These are phyloP conservation scores for Henningerozyma blattae DNA, from an alignment of 805 yeast species.

Conservation along the genomic window DNA sequence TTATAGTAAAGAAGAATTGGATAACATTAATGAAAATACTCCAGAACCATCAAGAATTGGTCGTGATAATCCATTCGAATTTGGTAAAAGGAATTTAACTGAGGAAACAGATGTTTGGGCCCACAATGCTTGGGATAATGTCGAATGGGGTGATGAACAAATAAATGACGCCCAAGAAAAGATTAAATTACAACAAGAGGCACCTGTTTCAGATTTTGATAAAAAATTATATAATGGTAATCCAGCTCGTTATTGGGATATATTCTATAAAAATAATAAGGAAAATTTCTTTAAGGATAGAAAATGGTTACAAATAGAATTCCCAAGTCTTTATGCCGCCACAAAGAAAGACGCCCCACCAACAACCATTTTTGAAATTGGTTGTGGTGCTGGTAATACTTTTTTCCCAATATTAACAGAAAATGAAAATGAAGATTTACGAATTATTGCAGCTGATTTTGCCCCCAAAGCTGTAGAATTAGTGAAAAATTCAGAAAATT, in stretches of 20 bases:
- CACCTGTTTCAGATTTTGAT: constrained; percentile 84
- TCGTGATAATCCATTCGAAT: constrained; percentile 80
- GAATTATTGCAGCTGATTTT: constrained; percentile 79
- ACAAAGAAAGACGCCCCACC: constrained; percentile 59
- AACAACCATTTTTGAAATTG: constrained; percentile 73
- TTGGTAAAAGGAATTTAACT: constrained; percentile 73
- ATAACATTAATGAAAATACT: neutral
- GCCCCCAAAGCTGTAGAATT: constrained; percentile 82
- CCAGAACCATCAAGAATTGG: constrained; percentile 37
- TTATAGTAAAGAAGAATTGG: neutral
- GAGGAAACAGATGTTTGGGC: constrained; percentile 75
- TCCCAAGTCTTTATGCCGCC: constrained; percentile 72
- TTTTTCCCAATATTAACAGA: constrained; percentile 79
- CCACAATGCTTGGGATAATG: constrained; percentile 93
- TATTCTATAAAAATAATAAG: constrained; percentile 78
- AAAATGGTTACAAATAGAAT: constrained; percentile 91
- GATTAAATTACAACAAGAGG: constrained; percentile 60
- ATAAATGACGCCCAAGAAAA: constrained; percentile 58
- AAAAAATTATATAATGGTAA: constrained; percentile 64
- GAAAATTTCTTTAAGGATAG: constrained; percentile 95
- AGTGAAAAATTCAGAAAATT: constrained; percentile 54
- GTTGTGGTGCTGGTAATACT: constrained; percentile 98
- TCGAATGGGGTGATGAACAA: constrained; percentile 94
- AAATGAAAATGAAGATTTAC: constrained; percentile 67
- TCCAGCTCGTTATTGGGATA: constrained; percentile 93